Evolutionary conservation across 2,329 filamentous ascomycete genomes (phyloP), one percentile per base, ranked within the genome.

Genomic region (Macroventuria anomochaeta): DNA sequence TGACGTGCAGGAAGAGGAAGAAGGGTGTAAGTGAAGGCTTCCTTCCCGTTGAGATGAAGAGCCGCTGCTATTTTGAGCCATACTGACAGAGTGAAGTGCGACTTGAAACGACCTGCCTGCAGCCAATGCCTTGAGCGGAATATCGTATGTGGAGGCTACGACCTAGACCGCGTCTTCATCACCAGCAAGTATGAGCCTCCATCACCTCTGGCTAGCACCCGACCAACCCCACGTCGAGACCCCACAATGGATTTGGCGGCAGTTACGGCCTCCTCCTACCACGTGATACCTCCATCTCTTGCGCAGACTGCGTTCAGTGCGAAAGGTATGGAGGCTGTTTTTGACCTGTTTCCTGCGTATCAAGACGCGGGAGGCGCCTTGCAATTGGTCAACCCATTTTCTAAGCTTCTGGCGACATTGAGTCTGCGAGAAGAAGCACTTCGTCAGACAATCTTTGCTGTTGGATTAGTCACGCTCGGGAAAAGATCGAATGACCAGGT

Each of bases 151-250:
- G 86, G 85, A 37, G 86, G 86, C 32, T 89, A 88, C 69, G 81
- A 86, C 64, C 77, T 83, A 32, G 81, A 87, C 65, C 81, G 81
- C 13, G 81, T 87, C 50, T 88, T 88, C 71, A 86, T 88, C 55
- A 61, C 46, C 59, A 69, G 29, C 51, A 57, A 46, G 21, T 55
- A 50, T 33, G 34, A 25, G 28, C 15, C 20, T 15, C n/a, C 40
- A 36, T 15, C 26, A 11, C 15, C 50, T 28, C 26, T 17, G 3
- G 25, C 11, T 34, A 31, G 18, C 8, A 28, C 39, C 33, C 49
- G 41, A n/a, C 29, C 20, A 33, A 12, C 17, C 10, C 17, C 11
- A 15, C 20, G 13, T 15, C 10, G 28, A 21, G 36, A 46, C 20
- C 33, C 37, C 11, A 47, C 26, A 36, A 31, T 38, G 33, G 46